phyloP scores from a whole-genome alignment of 208 protist species.

The Leishmania aethiopica region DNA sequence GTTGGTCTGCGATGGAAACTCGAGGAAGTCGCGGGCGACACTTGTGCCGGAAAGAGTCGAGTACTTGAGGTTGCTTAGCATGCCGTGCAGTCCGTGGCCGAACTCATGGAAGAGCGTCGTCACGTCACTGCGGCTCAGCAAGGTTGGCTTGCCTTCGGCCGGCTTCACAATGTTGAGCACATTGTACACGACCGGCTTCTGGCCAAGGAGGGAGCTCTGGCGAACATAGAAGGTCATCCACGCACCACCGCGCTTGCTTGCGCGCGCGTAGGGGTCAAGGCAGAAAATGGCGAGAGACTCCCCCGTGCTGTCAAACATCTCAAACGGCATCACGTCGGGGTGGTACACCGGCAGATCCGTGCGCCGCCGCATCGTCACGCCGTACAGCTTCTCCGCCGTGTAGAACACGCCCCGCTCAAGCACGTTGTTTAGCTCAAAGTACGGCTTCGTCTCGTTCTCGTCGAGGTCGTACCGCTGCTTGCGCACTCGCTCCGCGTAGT shows the following conservation, averaged over 20 bases:
- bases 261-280: slow-evolving; percentile 51
- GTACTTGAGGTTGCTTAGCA: slow-evolving; percentile 52
- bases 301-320: slow-evolving; percentile 40
- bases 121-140: slow-evolving; percentile 59
- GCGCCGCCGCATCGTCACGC: slow-evolving; percentile 44
- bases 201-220: slow-evolving; percentile 31
- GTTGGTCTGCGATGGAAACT: slow-evolving; percentile 85
- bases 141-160: slow-evolving; percentile 39
- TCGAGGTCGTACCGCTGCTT: slow-evolving; percentile 50
- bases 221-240: slow-evolving; percentile 64
- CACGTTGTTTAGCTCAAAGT: slow-evolving; percentile 62
- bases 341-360: slow-evolving; percentile 56
- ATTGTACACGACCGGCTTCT: slow-evolving; percentile 49
- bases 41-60: slow-evolving; percentile 51
- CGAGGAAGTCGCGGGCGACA: slow-evolving; percentile 77
- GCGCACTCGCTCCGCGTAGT: slow-evolving; percentile 53
- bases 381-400: slow-evolving; percentile 58
- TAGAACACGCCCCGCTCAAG: slow-evolving; percentile 59
- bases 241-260: slow-evolving; percentile 54
- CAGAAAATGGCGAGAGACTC: slow-evolving; percentile 43
- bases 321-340: slow-evolving; percentile 40
- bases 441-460: slow-evolving; percentile 47
- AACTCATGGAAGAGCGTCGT: slow-evolving; percentile 76
- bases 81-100: slow-evolving; percentile 78
- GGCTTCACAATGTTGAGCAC: slow-evolving; percentile 66